phyloP scores from a whole-genome alignment of 2,329 filamentous ascomycete genomes.

The Colletotrichum sp. region DNA sequence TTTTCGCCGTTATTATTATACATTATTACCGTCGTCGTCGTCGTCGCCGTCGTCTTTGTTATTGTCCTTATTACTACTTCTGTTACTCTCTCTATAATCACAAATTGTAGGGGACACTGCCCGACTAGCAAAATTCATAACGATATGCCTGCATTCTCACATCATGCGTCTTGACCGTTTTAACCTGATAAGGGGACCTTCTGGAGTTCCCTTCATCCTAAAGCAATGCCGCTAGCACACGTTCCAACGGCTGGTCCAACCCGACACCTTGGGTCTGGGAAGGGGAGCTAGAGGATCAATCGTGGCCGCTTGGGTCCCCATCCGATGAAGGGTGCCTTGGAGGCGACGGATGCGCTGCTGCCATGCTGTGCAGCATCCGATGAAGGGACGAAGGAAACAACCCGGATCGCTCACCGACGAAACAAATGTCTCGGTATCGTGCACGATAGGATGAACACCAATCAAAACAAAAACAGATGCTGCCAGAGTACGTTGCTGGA shows the following conservation, averaged over 20 bases:
- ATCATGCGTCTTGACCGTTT: neutral
- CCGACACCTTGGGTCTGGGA: neutral
- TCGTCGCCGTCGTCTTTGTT: too few relatives aligned
- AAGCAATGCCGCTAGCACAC: neutral
- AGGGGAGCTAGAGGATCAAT: neutral
- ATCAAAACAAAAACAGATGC: neutral
- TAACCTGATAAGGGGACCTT: neutral
- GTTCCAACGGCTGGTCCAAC: neutral
- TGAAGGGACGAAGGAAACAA: neutral
- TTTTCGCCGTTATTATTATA: too few relatives aligned
- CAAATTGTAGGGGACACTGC: too few relatives aligned
- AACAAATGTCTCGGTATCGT: neutral
- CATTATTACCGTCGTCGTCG: too few relatives aligned
- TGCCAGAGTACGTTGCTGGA: neutral
- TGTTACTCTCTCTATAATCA: too few relatives aligned
- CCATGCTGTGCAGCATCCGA: neutral
- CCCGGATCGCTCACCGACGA: neutral
- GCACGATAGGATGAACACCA: neutral
- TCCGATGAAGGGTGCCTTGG: neutral
- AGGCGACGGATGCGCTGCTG: neutral
- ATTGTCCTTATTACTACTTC: too few relatives aligned
- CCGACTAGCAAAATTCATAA: neutral
- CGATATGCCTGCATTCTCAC: neutral
- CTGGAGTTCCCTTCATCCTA: neutral
- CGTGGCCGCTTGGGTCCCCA: neutral